phyloP scores from a whole-genome alignment of 1,284 basidiomycete species.

The Blastosporella zonata region DNA sequence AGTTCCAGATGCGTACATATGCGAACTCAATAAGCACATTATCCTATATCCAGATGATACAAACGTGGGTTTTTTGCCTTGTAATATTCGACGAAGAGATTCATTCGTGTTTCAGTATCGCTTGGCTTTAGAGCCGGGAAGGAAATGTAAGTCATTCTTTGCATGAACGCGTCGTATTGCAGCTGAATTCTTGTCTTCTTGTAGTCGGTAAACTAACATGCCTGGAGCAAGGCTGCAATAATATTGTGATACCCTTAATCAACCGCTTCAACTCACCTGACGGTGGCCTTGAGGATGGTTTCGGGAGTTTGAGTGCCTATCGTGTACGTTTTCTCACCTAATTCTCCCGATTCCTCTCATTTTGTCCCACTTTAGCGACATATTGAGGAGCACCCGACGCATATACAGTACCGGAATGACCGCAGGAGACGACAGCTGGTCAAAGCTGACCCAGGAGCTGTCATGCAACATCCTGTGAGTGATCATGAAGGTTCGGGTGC shows the following conservation, averaged over 20 bases:
- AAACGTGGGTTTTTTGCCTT: constrained; percentile 29
- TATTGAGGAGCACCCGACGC: constrained; percentile 29
- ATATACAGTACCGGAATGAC: constrained; percentile 22
- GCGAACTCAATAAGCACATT: constrained; percentile 37
- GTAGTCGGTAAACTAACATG: constrained; percentile 43
- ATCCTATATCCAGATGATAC: constrained; percentile 35
- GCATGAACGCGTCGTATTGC: background rate
- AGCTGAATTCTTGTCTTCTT: background rate
- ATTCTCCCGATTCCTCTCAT: background rate
- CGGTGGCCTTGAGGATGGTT: constrained; percentile 39
- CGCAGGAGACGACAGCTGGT: constrained; percentile 20
- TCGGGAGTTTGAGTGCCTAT: constrained; percentile 44
- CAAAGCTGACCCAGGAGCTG: constrained; percentile 4
- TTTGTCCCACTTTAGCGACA: constrained; percentile 24
- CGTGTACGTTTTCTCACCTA: constrained; percentile 31
- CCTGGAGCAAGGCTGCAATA: constrained; percentile 41
- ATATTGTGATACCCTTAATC: constrained; percentile 30
- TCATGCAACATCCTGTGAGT: constrained; percentile 4
- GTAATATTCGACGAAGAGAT: background rate
- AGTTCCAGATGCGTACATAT: constrained; percentile 33
- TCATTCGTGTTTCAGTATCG: constrained; percentile 32
- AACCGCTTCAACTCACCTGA: constrained; percentile 29
- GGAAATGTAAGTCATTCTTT: constrained; percentile 38
- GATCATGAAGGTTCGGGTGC: background rate
- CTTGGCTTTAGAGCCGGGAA: constrained; percentile 33